Percentiles rank a stretch among this genome's conserved stretches.
Conservation (phyloP, 148 eudicot genomes). For the Suaeda aralocaspica region DNA sequence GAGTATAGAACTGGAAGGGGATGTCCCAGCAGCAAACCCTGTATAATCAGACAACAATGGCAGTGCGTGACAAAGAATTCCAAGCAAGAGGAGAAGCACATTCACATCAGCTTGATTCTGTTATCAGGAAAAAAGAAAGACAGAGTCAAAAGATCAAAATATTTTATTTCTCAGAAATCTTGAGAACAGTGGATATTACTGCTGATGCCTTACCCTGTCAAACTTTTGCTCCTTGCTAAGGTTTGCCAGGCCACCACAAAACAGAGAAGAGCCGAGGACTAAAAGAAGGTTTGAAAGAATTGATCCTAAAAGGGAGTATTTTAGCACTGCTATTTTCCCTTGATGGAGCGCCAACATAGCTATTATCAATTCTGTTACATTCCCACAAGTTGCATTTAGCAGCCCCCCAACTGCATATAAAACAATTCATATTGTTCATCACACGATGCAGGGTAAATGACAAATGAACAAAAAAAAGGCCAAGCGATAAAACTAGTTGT, state of each 20-base stretch:
- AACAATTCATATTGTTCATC: neutral
- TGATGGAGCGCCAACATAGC: conserved; percentile 66
- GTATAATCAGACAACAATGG: conserved; percentile 46
- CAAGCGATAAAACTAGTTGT: conserved; percentile 8
- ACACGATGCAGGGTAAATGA: neutral
- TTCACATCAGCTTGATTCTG: conserved; percentile 65
- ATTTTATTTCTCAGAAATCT: neutral
- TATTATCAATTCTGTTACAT: conserved; percentile 77
- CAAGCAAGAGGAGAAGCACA: conserved; percentile 49
- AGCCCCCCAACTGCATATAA: conserved; percentile 70
- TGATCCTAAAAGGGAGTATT: conserved; percentile 76
- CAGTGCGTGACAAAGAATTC: conserved; percentile 55
- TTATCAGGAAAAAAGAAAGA: conserved; percentile 5
- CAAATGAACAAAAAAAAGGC: neutral
- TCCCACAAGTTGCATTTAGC: conserved; percentile 84
- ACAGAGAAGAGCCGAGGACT: conserved; percentile 71
- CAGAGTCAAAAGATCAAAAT: neutral
- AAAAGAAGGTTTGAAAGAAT: conserved; percentile 70
- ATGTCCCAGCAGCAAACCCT: conserved; percentile 15
- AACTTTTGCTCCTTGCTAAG: conserved; percentile 58
- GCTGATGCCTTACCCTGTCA: conserved; percentile 44
- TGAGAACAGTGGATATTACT: neutral
- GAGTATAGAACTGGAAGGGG: conserved; percentile 33
- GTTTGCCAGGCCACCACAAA: conserved; percentile 72
- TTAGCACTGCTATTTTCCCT: conserved; percentile 62